These are phyloP conservation scores for Backusella tuberculispora DNA, from an alignment of 192 early-diverging fungal genomes.

Conservation along the genomic window DNA sequence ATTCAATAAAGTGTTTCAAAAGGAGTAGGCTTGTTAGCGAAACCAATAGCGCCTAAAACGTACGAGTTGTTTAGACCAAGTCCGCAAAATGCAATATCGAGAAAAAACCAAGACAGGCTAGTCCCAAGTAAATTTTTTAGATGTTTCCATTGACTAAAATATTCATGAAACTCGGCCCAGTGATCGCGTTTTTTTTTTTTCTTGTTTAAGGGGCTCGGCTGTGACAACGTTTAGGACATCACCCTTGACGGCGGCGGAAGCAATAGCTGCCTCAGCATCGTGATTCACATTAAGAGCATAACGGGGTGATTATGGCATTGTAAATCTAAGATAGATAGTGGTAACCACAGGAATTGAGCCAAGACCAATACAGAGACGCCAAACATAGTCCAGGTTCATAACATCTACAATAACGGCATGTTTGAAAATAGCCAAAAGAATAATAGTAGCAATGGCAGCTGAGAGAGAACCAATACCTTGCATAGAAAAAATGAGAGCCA, in stretches of 20 bases:
- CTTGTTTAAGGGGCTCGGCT: not conserved
- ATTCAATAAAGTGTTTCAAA: slow-evolving; percentile 69
- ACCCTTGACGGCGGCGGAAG: slow-evolving; percentile 30
- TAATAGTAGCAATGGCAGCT: slow-evolving; percentile 75
- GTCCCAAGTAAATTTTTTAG: slow-evolving; percentile 76
- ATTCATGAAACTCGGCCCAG: slow-evolving; percentile 56
- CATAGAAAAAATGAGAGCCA: slow-evolving; percentile 70
- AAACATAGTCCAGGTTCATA: slow-evolving; percentile 87
- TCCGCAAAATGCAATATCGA: slow-evolving; percentile 78
- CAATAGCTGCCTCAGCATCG: slow-evolving; percentile 37
- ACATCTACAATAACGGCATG: slow-evolving; percentile 61
- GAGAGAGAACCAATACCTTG: slow-evolving; percentile 83
- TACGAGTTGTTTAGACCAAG: slow-evolving; percentile 70
- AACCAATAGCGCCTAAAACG: slow-evolving; percentile 72
- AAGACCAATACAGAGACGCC: slow-evolving; percentile 82
- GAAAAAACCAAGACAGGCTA: slow-evolving; percentile 60
- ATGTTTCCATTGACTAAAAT: slow-evolving; percentile 82
- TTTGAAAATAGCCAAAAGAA: slow-evolving; percentile 73
- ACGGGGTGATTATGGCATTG: slow-evolving; percentile 90
- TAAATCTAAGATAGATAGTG: slow-evolving; percentile 86
- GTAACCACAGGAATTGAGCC: slow-evolving; percentile 80
- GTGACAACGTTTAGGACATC: slow-evolving; percentile 20
- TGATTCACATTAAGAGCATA: slow-evolving; percentile 68
- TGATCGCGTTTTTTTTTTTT: slow-evolving; percentile 24
- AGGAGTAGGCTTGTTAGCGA: slow-evolving; percentile 36